Base-by-base conservation (phyloP, 805 yeast genomes). In the Starmerella bombi region DNA sequence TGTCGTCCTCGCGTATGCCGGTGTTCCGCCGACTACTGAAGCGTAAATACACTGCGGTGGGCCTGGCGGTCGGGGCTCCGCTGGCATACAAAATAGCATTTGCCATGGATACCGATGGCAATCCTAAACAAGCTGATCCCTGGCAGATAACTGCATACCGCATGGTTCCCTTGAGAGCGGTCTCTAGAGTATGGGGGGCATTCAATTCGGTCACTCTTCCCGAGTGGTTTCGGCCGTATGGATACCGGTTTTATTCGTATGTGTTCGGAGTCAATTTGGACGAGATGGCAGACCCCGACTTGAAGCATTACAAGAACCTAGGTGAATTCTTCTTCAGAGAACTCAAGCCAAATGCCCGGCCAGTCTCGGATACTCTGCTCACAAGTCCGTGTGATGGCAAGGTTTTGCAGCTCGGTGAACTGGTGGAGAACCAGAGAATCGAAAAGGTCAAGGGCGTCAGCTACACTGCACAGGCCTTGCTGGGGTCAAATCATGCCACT, bases 381-480 rank as follows among this genome's bases (percentile, higher is more conserved):
- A 91, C 78, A 7, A 77, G 91, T 27, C 99, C 99, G 3, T 76
- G 94, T 43, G 99, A 91, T 61, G 99, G 99, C 18, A 77, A 72
- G 49, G 79, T 91, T 15, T 64, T 91, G 44, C 86, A 83, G 52
- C 71, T 83, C 44, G 99, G 99, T 19, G 66, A 73, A 23, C 74
- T 82, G 30, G 71, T 79, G 50, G 94, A 94, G 25, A 82, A 80
- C 50, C 53, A 58, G 27, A 53, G 59, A 27, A 84, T 91, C 45
- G 97, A 91, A 59, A 97, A 88, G 60, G 97, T 91, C 31, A 91
- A 91, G 63, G 98, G 98, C 6, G 74, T 91, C 74, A 83, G 93
- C 1, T 91, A 91, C 59, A 77, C 93, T 2, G 70, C 91, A 14
- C 88, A 82, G 50, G 86, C 93, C 8, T 71, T 91, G 40, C 67